Evolutionary conservation across 2,329 filamentous ascomycete genomes (phyloP), one percentile per base, ranked within the genome.

Genomic region (Mollisia scopiformis): DNA sequence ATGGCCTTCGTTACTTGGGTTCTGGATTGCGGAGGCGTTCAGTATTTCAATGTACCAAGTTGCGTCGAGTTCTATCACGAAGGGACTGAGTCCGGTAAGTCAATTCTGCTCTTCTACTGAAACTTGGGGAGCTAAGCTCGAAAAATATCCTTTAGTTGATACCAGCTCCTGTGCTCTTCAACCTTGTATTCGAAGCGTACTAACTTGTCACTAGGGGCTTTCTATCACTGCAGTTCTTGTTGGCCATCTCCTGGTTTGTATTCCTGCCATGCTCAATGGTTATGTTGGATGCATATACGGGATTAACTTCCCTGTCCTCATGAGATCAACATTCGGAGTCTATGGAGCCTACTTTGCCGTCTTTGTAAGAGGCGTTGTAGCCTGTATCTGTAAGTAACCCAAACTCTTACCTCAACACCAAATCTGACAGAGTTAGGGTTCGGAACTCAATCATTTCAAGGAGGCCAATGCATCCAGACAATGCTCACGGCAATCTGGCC

Each of bases 231-330:
- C 68, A 30, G 84, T 83, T 50, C 76, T 84, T 49, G 82, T 88
- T 16, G 87, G 88, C 41, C 80, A 82, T 30, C 75, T 83, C 14
- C 85, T 85, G 63, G 84, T 86, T 21, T 82, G 84, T 21, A 78
- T 86, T 5, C 75, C 77, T 11, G 75, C 78, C 59, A 76, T 79
- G 43, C 69, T 78, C 8, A 79, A 80, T 68, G 78, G 78, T 6
- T 77, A 78, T 37, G 76, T 79, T 28, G 78, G 79, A 19, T 75
- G 78, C 27, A 75, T 76, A 54, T 72, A 80, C 37, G 78, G 80
- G 52, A 72, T 80, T 11, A 78, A 78, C 21, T 81, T 80, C 60
- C 76, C 77, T n/a, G 75, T 81, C n/a, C 71, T 79, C 41, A 74
- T 75, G 11, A 74, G 76, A 7, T 76, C 75, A 31, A 75, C 76